phyloP scores from a whole-genome alignment of 495 filamentous ascomycete species.

The Barbatosphaeria neglecta region DNA sequence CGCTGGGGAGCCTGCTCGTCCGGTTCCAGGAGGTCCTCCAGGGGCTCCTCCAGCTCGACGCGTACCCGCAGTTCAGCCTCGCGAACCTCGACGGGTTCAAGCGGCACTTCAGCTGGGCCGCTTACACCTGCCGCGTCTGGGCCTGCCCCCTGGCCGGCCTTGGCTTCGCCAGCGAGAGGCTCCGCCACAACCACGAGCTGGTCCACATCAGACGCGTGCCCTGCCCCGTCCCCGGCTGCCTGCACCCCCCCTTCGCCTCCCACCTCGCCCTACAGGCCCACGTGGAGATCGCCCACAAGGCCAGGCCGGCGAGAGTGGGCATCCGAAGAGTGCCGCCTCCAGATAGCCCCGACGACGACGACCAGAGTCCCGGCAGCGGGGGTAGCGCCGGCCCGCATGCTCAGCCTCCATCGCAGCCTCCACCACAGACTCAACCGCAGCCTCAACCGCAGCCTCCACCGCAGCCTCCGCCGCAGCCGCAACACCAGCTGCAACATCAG shows the following conservation, averaged over 20 bases:
- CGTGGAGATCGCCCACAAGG: neutral
- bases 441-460: no score
- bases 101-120: conserved; percentile 7
- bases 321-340: no score
- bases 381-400: no score
- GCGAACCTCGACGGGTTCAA: conserved; percentile 15
- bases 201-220: neutral
- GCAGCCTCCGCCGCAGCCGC: no score
- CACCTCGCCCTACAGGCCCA: neutral
- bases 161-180: neutral
- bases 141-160: neutral
- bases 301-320: no score
- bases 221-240: conserved; percentile 1
- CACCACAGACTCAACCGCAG: no score
- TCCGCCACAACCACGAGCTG: neutral
- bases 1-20: neutral
- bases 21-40: conserved; percentile 9
- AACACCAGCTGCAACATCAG: no score
- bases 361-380: no score
- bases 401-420: no score
- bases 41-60: conserved; percentile 1
- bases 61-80: conserved; percentile 3
- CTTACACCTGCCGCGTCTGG: conserved; percentile 12
- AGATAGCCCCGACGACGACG: no score
- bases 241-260: conserved; percentile 6